Base-by-base conservation (phyloP, 2,329 filamentous ascomycete species). In the Didymella lethalis region DNA sequence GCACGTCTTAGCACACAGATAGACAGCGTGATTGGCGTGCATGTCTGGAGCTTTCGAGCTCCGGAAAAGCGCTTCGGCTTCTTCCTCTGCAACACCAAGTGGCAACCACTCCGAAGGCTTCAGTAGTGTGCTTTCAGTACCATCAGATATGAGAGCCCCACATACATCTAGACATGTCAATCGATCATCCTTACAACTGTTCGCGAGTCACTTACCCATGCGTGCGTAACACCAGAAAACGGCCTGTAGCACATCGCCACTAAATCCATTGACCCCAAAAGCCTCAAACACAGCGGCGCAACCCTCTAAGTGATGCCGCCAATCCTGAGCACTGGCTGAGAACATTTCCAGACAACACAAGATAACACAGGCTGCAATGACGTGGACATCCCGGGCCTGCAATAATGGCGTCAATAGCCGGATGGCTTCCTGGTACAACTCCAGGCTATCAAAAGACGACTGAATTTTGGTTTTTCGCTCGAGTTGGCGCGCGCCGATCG, bases 311-410 rank as follows among this genome's bases (percentile, higher is more conserved):
- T 36, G 32, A 36, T 18, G 32, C 2, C 32, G 16, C 32, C 32
- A 36, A 36, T 36, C 32, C 32, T 36, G 16, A 18, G 32, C 32
- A 36, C 32, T 36, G 16, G 71, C 69, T 5, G 70, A 68, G 51
- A 72, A 73, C 83, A 85, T 85, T 57, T 86, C 84, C 2, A 86
- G 65, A 8, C 84, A 84, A 54, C 83, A 85, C 0, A 85, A 76
- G 4, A 86, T 76, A 2, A 85, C 83, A 51, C 81, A 85, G 0
- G 83, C 80, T 0, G 83, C 82, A 14, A 86, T 80, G 7, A 85
- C 81, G 7, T 81, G 78, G 0, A 81, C 81, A 48, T 79, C 80
- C 1, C 80, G 79, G 3, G 80, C 78, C 11, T 82, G 78, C 0
- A 86, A 73, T 11, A 83, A 68, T 0, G 82, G 82, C 2, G 81